phyloP scores from a whole-genome alignment of 306 rosid species.

The Trifolium repens region DNA sequence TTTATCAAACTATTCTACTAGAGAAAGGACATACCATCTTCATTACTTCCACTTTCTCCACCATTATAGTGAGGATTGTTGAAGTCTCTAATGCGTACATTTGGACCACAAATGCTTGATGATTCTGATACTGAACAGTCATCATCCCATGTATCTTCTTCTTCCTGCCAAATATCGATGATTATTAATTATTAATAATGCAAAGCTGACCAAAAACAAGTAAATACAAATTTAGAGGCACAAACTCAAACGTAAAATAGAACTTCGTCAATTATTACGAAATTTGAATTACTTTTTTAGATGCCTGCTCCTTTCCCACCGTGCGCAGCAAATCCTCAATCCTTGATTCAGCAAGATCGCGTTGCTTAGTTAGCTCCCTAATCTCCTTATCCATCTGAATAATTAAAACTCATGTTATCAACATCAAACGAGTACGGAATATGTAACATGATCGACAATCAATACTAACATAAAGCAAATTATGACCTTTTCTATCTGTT shows the following conservation, averaged over 20 bases:
- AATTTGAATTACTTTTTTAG: slow-evolving; percentile 61
- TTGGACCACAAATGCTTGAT: slow-evolving; percentile 58
- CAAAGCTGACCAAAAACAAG: slow-evolving; percentile 46
- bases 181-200: slow-evolving; percentile 44
- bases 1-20: slow-evolving; percentile 33
- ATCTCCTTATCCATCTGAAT: slow-evolving; percentile 92
- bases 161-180: slow-evolving; percentile 52
- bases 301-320: slow-evolving; percentile 66
- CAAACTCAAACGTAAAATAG: slow-evolving; percentile 21
- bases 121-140: slow-evolving; percentile 78
- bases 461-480: slow-evolving; percentile 38
- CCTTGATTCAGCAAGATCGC: slow-evolving; percentile 94
- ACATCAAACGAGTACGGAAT: slow-evolving; percentile 31
- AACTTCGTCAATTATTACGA: slow-evolving; percentile 12
- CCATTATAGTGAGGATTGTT: slow-evolving; percentile 67
- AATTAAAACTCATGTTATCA: slow-evolving; percentile 31
- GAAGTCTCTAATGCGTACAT: slow-evolving; percentile 53
- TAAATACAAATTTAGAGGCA: slow-evolving; percentile 25
- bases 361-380: slow-evolving; percentile 82
- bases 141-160: slow-evolving; percentile 68
- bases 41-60: slow-evolving; percentile 52
- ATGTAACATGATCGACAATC: slow-evolving; percentile 28
- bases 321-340: slow-evolving; percentile 75
- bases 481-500: slow-evolving; percentile 87
- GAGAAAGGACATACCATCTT: slow-evolving; percentile 54